Conservation (phyloP, 768 basidiomycete genomes). For the Boletus coccyginus region DNA sequence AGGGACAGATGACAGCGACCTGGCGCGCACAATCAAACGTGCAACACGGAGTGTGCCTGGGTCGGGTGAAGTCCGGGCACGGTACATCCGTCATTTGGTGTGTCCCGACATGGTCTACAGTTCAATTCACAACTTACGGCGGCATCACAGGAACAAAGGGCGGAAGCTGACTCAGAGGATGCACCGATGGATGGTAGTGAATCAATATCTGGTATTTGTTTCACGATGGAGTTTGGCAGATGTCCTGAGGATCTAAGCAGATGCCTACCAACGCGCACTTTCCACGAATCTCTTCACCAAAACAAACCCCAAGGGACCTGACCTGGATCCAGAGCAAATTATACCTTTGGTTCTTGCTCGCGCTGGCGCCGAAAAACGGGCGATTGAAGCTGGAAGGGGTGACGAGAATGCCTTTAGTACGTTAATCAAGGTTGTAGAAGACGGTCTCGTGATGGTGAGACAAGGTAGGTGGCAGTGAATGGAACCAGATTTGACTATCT, state of each 20-base stretch:
- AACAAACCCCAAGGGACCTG: slow-evolving; percentile 12
- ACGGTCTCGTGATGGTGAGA: slow-evolving; percentile 60
- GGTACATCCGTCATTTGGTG: slow-evolving; percentile 72
- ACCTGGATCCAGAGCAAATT: slow-evolving; percentile 60
- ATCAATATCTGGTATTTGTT: slow-evolving; percentile 23
- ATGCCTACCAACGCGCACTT: slow-evolving; percentile 56
- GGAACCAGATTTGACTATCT: background rate
- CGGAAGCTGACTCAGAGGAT: slow-evolving; percentile 15
- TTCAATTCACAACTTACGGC: background rate
- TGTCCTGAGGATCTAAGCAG: slow-evolving; percentile 33
- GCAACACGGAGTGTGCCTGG: slow-evolving; percentile 72
- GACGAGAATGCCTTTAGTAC: slow-evolving; percentile 53
- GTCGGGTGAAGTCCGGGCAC: slow-evolving; percentile 76
- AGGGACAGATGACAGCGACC: slow-evolving; percentile 40
- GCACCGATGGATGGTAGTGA: slow-evolving; percentile 19
- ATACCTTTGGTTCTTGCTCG: slow-evolving; percentile 62
- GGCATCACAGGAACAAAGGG: slow-evolving; percentile 20
- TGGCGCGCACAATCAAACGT: slow-evolving; percentile 46
- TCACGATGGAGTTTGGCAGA: background rate
- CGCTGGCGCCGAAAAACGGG: slow-evolving; percentile 61
- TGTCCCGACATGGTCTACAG: slow-evolving; percentile 13
- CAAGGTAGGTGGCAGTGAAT: slow-evolving; percentile 40
- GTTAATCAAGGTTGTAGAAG: slow-evolving; percentile 57
- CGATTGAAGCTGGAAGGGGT: slow-evolving; percentile 43
- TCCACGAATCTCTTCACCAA: slow-evolving; percentile 50